These are phyloP conservation scores for Candida glaebosa DNA, from an alignment of 805 yeast species.

Conservation along the genomic window DNA sequence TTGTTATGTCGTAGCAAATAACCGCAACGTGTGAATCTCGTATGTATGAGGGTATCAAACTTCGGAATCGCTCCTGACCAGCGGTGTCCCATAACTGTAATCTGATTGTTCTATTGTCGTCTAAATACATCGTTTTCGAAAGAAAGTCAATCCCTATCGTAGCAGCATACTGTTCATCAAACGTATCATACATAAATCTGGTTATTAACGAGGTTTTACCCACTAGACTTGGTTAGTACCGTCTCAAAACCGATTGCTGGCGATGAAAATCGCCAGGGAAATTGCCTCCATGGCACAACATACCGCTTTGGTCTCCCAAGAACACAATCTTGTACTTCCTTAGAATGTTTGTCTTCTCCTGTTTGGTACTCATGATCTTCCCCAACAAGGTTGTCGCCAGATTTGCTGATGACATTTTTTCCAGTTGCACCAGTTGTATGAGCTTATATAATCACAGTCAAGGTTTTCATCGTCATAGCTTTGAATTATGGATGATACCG, in stretches of 20 bases:
- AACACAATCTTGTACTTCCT: constrained; percentile 86
- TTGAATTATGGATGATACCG: constrained; percentile 72
- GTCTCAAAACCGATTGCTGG: neutral
- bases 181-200: constrained; percentile 97
- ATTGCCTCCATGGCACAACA: too few relatives aligned
- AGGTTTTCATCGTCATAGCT: too few relatives aligned
- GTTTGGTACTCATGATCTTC: constrained; percentile 2
- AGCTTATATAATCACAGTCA: too few relatives aligned
- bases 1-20: constrained; percentile 90
- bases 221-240: constrained; percentile 36
- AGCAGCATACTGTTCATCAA: constrained; percentile 94
- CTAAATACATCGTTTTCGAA: constrained; percentile 91
- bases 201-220: constrained; percentile 96
- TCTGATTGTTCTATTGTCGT: constrained; percentile 86
- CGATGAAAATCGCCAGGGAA: neutral
- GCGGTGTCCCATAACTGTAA: constrained; percentile 98
- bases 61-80: constrained; percentile 94
- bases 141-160: constrained; percentile 96
- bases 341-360: constrained; percentile 38
- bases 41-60: constrained; percentile 91
- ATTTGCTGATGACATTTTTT: constrained; percentile 1
- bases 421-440: too few relatives aligned
- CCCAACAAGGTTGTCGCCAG: neutral
- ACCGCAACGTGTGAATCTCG: constrained; percentile 98
- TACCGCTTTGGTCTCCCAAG: constrained; percentile 91